Evolutionary conservation across 192 early-diverging fungal genomes (phyloP), one percentile per base, ranked within the genome.

Genomic region (Entrophospora sp.): DNA sequence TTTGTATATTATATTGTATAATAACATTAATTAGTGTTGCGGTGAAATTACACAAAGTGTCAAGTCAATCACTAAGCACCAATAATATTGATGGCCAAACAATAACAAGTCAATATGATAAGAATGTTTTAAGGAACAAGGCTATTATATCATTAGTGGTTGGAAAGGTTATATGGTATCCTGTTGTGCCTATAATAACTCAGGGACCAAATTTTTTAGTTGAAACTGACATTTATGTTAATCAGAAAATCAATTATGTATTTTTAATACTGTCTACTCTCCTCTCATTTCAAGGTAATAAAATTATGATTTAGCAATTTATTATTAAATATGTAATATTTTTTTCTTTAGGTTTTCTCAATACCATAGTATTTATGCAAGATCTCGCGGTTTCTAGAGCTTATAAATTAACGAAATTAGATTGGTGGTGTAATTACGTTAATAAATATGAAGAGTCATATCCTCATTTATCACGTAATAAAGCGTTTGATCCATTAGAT

Each of bases 91-190:
- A 24, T 31, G 27, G 27, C n/a, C 4, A 8, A 20, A 18, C 2
- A n/a, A n/a, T n/a, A n/a, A n/a, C n/a, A n/a, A n/a, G n/a, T n/a
- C n/a, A n/a, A 1, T 18, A 10, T 34, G 8, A 2, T 12, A 3
- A 34, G 2, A 9, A 5, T 22, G 3, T 28, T 9, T 31, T 40
- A 18, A 60, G 6, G 1, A 24, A 60, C 6, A 40, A 13, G 7
- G 24, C 20, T 42, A 25, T 60, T 2, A 60, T 60, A 25, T 40
- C 25, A 34, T 9, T 24, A 1, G 24, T 60, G 8, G 58, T 60
- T 20, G 20, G 58, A 60, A 60, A 38, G 22, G 58, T 60, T 1
- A 24, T 60, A 4, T 60, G 58, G 37, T 60, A 60, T 42, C 58
- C 58, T 28, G 3, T 60, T n/a, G 37, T 60, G 20, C 58, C 58